phyloP scores from a whole-genome alignment of 2,329 filamentous ascomycete genomes.

The Botrytis cinerea region DNA sequence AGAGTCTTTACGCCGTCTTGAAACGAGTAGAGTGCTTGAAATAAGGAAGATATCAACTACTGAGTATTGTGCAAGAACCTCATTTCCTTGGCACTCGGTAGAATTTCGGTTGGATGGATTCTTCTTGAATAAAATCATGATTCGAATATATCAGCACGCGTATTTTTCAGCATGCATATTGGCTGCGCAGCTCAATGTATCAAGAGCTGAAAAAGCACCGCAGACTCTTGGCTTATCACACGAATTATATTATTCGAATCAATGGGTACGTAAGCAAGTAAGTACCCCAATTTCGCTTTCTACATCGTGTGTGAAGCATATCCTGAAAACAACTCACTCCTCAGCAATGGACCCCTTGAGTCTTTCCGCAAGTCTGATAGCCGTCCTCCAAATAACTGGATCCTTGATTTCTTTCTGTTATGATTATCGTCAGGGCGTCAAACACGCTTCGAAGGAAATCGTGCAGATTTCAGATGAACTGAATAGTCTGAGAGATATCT shows the following conservation, averaged over 20 bases:
- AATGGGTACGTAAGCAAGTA: neutral
- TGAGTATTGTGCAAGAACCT: neutral
- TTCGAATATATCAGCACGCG: neutral
- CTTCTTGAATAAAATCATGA: neutral
- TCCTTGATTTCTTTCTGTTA: slow-evolving; percentile 33
- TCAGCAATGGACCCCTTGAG: slow-evolving; percentile 33
- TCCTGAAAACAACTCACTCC: too few relatives aligned
- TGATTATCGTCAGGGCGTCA: slow-evolving; percentile 31
- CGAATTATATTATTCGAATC: neutral
- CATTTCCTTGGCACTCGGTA: neutral
- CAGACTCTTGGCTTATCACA: neutral
- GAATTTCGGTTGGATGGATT: neutral
- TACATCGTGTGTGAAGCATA: neutral
- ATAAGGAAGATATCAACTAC: neutral
- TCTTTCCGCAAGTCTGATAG: slow-evolving; percentile 32
- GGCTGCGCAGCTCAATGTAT: neutral
- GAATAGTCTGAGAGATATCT: slow-evolving; percentile 28
- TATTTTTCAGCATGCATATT: slow-evolving; percentile 1
- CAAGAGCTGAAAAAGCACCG: neutral
- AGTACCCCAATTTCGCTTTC: neutral
- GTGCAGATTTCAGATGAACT: slow-evolving; percentile 31
- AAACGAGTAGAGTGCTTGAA: too few relatives aligned
- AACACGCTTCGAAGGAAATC: slow-evolving; percentile 28
- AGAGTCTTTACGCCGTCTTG: too few relatives aligned
- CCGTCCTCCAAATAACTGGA: slow-evolving; percentile 32